Conservation (phyloP, 164 flowering plant species). For the Aristolochia contorta region DNA sequence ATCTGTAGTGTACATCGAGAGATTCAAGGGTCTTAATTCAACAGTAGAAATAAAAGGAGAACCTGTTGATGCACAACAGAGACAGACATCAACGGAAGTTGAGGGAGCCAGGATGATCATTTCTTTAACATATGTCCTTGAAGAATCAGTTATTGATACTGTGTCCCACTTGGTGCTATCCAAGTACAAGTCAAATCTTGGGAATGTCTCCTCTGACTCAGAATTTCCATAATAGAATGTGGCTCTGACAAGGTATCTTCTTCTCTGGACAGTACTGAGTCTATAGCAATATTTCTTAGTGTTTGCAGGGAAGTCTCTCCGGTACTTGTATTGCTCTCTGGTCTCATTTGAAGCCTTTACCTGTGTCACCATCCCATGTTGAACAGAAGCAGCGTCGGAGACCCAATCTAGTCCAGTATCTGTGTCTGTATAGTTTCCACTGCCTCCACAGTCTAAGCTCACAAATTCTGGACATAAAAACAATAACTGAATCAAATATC, state of each 20-base stretch:
- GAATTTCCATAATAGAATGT: constrained; percentile 70
- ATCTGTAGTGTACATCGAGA: constrained; percentile 88
- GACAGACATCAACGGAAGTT: constrained; percentile 53
- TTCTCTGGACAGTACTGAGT: constrained; percentile 45
- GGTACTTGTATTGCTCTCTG: constrained; percentile 36
- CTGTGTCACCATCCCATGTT: constrained; percentile 30
- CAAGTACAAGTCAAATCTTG: constrained; percentile 68
- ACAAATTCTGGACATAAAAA: constrained; percentile 61
- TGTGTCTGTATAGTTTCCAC: constrained; percentile 52
- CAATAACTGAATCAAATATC: background rate
- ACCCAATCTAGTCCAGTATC: constrained; percentile 63
- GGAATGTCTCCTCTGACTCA: constrained; percentile 44
- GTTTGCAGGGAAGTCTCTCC: constrained; percentile 74
- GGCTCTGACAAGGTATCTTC: constrained; percentile 73
- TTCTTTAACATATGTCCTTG: constrained; percentile 61
- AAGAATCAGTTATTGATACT: constrained; percentile 47
- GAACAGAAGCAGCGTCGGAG: constrained; percentile 44
- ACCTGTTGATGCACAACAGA: constrained; percentile 84
- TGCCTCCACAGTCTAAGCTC: constrained; percentile 89
- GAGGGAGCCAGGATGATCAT: constrained; percentile 81
- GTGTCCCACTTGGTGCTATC: constrained; percentile 86
- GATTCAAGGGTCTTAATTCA: constrained; percentile 78
- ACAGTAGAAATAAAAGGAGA: constrained; percentile 87
- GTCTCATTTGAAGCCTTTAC: constrained; percentile 24
- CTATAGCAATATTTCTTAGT: constrained; percentile 72